These are phyloP conservation scores for Phoenix dactylifera DNA, from an alignment of 176 grass and related monocot species.

Conservation along the genomic window DNA sequence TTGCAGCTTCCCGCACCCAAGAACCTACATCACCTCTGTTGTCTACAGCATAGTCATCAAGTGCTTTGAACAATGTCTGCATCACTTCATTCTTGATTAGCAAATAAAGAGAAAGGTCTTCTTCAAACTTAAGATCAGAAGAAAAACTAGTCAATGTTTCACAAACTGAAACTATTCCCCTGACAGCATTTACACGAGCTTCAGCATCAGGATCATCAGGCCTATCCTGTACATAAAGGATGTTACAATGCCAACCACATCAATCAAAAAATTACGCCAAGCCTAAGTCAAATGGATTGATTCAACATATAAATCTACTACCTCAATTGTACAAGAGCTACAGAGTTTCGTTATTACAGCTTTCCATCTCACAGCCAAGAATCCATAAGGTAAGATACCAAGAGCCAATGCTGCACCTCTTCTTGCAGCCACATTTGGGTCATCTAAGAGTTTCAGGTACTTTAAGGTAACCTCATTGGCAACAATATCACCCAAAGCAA, in stretches of 20 bases:
- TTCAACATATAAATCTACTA: constrained; percentile 23
- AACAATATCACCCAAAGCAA: constrained; percentile 57
- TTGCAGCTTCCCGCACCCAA: constrained; percentile 95
- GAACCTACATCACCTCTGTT: constrained; percentile 98
- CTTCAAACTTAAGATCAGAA: constrained; percentile 28
- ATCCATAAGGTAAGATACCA: constrained; percentile 70
- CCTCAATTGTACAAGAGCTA: constrained; percentile 81
- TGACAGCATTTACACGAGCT: constrained; percentile 78
- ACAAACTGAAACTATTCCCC: constrained; percentile 66
- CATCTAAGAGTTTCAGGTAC: constrained; percentile 66
- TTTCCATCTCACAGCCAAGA: constrained; percentile 72
- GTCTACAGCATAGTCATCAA: constrained; percentile 88
- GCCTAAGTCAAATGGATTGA: constrained; percentile 7
- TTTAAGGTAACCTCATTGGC: constrained; percentile 45
- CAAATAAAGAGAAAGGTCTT: constrained; percentile 38
- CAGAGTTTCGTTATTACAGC: constrained; percentile 70
- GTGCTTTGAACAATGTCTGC: constrained; percentile 67
- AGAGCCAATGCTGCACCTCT: constrained; percentile 83
- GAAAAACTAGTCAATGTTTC: constrained; percentile 54
- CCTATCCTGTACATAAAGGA: constrained; percentile 51
- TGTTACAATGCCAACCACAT: not conserved
- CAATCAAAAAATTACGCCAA: not conserved
- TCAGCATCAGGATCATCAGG: constrained; percentile 95
- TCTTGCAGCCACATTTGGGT: constrained; percentile 91
- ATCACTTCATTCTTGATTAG: constrained; percentile 69